Percentiles rank a stretch among this genome's conserved stretches.
Conservation (phyloP, 2,329 filamentous ascomycete genomes). For the Exophiala aquamarina region DNA sequence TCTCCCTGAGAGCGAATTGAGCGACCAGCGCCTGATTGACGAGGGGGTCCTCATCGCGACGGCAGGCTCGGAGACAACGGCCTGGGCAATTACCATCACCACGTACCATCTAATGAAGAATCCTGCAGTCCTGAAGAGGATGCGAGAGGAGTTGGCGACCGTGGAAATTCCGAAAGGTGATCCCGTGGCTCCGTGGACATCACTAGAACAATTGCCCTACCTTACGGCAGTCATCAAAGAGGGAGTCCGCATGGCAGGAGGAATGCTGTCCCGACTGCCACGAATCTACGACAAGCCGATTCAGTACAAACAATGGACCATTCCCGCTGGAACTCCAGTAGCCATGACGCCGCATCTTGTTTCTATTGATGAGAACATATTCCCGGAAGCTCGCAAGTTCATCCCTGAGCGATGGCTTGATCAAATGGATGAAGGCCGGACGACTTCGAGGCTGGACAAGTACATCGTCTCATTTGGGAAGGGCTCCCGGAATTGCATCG, state of each 20-base stretch:
- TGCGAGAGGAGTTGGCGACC: slow-evolving; percentile 15
- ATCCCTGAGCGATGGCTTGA: slow-evolving; percentile 34
- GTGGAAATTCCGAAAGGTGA: slow-evolving; percentile 13
- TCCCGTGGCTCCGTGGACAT: slow-evolving; percentile 20
- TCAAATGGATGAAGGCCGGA: slow-evolving; percentile 5
- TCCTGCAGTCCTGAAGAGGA: slow-evolving; percentile 7
- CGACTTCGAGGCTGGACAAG: slow-evolving; percentile 27
- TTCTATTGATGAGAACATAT: slow-evolving; percentile 36
- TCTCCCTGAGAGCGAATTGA: slow-evolving; percentile 26
- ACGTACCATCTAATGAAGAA: slow-evolving; percentile 24
- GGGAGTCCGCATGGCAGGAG: slow-evolving; percentile 30
- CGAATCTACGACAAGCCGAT: slow-evolving; percentile 27
- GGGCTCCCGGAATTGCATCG: slow-evolving; percentile 36
- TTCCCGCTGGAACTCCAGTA: slow-evolving; percentile 34
- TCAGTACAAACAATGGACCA: slow-evolving; percentile 32
- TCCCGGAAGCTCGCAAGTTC: slow-evolving; percentile 32
- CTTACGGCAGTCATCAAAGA: slow-evolving; percentile 34
- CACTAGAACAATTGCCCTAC: slow-evolving; percentile 32
- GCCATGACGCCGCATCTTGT: slow-evolving; percentile 29
- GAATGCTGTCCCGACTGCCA: slow-evolving; percentile 23
- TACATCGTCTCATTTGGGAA: slow-evolving; percentile 40
- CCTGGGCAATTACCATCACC: slow-evolving; percentile 24
- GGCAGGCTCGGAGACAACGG: slow-evolving; percentile 22
- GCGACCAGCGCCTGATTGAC: slow-evolving; percentile 31
- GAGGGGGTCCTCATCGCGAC: slow-evolving; percentile 34